phyloP scores from a whole-genome alignment of 495 filamentous ascomycete genomes.

The Aspergillus cavernicola region DNA sequence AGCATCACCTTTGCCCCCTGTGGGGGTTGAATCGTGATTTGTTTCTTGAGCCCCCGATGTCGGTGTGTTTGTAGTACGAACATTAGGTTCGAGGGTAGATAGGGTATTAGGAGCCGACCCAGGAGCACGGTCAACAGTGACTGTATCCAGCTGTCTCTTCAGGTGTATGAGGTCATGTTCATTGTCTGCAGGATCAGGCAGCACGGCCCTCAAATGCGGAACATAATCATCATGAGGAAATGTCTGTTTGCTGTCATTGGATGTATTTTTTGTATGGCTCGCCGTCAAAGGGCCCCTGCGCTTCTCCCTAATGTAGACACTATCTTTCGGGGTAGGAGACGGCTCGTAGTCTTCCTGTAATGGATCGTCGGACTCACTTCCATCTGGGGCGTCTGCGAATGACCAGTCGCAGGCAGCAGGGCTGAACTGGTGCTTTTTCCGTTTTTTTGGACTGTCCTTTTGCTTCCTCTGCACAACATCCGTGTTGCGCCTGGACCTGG shows the following conservation, averaged over 20 bases:
- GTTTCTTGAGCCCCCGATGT: neutral
- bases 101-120: neutral
- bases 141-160: neutral
- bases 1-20: conserved; percentile 13
- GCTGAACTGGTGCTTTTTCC: conserved; percentile 33
- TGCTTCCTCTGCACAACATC: conserved; percentile 17
- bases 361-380: conserved; percentile 46
- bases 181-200: conserved; percentile 10
- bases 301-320: conserved; percentile 24
- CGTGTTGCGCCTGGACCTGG: conserved; percentile 20
- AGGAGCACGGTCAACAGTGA: neutral
- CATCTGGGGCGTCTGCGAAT: conserved; percentile 36
- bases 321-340: conserved; percentile 29
- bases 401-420: conserved; percentile 42
- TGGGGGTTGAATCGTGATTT: conserved; percentile 11
- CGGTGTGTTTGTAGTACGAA: conserved; percentile 1
- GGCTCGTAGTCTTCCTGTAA: conserved; percentile 37
- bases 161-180: conserved; percentile 14
- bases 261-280: conserved; percentile 8
- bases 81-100: neutral
- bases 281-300: conserved; percentile 7
- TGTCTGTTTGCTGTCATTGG: conserved; percentile 9
- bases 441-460: conserved; percentile 20
- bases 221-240: conserved; percentile 13
- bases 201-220: conserved; percentile 10